Base-by-base conservation (phyloP, 495 filamentous ascomycete genomes). In the Sordaria brevicollis region DNA sequence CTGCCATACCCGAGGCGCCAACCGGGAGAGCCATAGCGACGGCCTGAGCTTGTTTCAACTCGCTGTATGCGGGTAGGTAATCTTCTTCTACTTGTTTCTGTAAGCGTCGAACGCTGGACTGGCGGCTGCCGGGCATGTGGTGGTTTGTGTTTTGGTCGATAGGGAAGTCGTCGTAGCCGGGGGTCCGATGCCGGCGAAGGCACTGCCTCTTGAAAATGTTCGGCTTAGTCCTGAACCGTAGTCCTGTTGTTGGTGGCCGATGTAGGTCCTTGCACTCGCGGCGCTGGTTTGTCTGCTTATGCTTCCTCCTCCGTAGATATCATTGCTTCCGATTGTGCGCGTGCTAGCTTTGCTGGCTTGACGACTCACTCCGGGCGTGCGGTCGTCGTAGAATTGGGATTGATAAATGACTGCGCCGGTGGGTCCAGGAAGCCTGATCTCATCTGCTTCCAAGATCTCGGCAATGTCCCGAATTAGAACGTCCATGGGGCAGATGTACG, bases 401-500 rank as follows among this genome's bases (percentile, higher is more conserved):
- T 68, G 38, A 3, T 29, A 41, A 1, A 31, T 68, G 3, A 77
- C 68, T n/a, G 80, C 71, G 9, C 74, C 25, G 4, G 77, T 66
- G 15, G 80, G 79, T 5, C 86, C 82, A 0, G 89, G 89, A 8
- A 91, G 79, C 11, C 81, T 74, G 10, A 91, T 81, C 29, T 81
- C 81, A 3, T 71, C 71, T 0, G 88, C 90, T 10, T 84, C 86
- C 6, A 98, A 82, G 1, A 89, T 91, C 54, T 89, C 87, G 21
- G 88, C 87, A 70, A 98, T 97, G 75, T 98, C 94, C 39, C 89
- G 85, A 17, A 97, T 83, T 21, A 96, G 80, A 6, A 97, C 86
- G 67, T 98, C 92, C 94, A 98, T 98, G 3, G 94, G 94, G 69
- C 91, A 91, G 71, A 98, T 93, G 80, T 95, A 97, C 9, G 92